Conservation (phyloP, 306 rosid species). For the Pterocarpus santalinus region DNA sequence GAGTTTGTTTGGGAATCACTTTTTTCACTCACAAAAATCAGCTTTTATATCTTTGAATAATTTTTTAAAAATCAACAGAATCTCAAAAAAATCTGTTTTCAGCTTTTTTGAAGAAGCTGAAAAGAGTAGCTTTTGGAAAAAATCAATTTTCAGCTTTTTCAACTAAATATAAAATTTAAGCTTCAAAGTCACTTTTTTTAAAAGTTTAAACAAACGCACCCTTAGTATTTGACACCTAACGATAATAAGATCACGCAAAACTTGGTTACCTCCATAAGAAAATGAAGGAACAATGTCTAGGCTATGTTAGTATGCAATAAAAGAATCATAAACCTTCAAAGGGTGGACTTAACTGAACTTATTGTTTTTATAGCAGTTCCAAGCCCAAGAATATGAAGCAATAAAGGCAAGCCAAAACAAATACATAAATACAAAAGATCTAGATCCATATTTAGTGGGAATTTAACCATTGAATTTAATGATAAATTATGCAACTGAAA, state of each 20-base stretch:
- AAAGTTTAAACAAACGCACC: too few relatives aligned
- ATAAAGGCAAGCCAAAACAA: constrained; percentile 20
- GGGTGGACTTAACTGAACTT: constrained; percentile 22
- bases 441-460: constrained; percentile 29
- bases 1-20: too few relatives aligned
- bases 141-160: too few relatives aligned
- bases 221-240: constrained; percentile 31
- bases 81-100: too few relatives aligned
- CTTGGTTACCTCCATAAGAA: constrained; percentile 23
- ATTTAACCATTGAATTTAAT: constrained; percentile 8
- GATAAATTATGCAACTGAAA: constrained; percentile 30
- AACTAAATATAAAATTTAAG: too few relatives aligned
- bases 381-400: constrained; percentile 21
- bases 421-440: constrained; percentile 22
- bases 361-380: constrained; percentile 24
- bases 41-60: too few relatives aligned
- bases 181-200: too few relatives aligned
- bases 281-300: constrained; percentile 12
- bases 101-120: too few relatives aligned
- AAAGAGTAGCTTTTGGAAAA: too few relatives aligned
- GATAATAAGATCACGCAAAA: constrained; percentile 43
- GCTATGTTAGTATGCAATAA: constrained; percentile 26
- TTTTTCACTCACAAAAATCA: too few relatives aligned
- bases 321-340: constrained; percentile 35
- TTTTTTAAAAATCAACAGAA: too few relatives aligned